phyloP scores from a whole-genome alignment of 129 eudicot species.

The Heracleum sosnowskyi region DNA sequence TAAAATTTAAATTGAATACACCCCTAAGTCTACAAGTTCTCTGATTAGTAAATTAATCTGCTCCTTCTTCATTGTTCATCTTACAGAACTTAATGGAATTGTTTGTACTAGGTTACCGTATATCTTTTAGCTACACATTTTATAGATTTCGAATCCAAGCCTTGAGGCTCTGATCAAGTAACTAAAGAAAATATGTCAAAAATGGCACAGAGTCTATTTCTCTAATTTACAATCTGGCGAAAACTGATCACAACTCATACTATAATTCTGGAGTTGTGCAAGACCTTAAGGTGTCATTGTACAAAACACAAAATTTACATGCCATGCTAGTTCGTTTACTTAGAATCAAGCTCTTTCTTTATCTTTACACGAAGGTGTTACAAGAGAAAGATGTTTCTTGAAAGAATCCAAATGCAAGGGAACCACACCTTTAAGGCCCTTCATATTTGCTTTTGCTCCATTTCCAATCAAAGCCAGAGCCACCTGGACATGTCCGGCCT shows the following conservation, averaged over 20 bases:
- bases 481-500: conserved; percentile 42
- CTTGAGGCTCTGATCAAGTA: no score
- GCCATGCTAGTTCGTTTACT: not conserved
- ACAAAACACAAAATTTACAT: not conserved
- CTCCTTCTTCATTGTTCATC: no score
- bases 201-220: not conserved
- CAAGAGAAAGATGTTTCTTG: conserved; percentile 31
- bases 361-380: conserved; percentile 24
- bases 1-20: no score
- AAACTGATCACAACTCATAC: not conserved
- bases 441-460: conserved; percentile 55
- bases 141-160: no score
- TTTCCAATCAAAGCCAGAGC: conserved; percentile 34
- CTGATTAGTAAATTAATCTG: no score
- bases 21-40: no score
- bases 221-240: not conserved
- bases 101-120: not conserved
- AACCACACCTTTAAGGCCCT: conserved; percentile 33
- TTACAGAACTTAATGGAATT: not conserved
- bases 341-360: conserved; percentile 22
- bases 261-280: not conserved
- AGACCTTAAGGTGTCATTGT: not conserved
- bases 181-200: not conserved
- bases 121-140: not conserved
- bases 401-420: conserved; percentile 32